These are phyloP conservation scores for Dendrothele bispora DNA, from an alignment of 768 basidiomycete species.

Conservation along the genomic window DNA sequence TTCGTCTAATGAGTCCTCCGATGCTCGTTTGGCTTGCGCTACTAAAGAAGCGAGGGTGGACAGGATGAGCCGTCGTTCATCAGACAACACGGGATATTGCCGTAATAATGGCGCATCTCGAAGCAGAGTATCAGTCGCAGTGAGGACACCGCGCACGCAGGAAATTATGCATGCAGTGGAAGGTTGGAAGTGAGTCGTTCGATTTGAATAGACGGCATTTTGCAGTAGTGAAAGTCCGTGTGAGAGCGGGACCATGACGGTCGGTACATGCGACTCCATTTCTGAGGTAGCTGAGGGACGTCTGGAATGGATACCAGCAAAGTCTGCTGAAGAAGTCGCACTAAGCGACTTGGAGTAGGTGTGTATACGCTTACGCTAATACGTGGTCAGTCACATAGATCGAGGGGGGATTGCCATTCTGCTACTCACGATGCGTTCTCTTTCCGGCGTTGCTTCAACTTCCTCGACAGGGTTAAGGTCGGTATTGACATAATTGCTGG, in stretches of 20 bases:
- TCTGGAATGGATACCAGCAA: background rate
- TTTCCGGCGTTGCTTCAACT: no score
- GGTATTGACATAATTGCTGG: conserved; percentile 89
- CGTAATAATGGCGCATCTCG: conserved; percentile 77
- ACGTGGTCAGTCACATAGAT: conserved; percentile 1
- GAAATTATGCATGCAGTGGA: conserved; percentile 94
- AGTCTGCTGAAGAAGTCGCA: conserved; percentile 53
- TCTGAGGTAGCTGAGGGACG: conserved; percentile 40
- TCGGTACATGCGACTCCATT: conserved; percentile 66
- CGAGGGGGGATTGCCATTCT: no score
- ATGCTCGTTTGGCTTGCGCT: conserved; percentile 70
- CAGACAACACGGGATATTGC: conserved; percentile 61
- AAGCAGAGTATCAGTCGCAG: conserved; percentile 78
- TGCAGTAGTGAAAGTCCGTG: conserved; percentile 87
- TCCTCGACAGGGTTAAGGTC: conserved; percentile 59
- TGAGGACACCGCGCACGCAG: conserved; percentile 84
- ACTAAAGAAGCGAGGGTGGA: conserved; percentile 82
- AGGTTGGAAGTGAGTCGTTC: conserved; percentile 85
- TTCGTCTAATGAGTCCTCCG: conserved; percentile 47
- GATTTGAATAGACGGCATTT: conserved; percentile 76
- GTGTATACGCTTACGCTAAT: conserved; percentile 1
- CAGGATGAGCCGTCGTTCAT: conserved; percentile 81
- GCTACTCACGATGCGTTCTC: no score
- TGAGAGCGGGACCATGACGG: conserved; percentile 79
- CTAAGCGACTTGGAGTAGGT: conserved; percentile 48